These are phyloP conservation scores for Diaporthe destruens DNA, from an alignment of 2,329 filamentous ascomycete genomes.

Conservation along the genomic window DNA sequence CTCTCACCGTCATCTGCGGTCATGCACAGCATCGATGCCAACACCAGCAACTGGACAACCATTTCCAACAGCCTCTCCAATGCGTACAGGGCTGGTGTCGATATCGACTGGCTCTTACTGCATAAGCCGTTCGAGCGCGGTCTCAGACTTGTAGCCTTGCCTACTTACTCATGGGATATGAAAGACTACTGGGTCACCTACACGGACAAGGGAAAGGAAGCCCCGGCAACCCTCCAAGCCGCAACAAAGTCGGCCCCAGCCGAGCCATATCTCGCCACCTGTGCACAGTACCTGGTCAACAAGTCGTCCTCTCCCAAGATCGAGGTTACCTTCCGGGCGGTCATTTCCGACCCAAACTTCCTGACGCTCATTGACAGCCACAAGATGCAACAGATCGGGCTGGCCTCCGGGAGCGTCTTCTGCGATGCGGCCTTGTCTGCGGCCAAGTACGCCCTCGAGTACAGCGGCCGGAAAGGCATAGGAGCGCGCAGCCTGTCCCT, in stretches of 20 bases:
- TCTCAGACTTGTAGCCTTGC: slow-evolving; percentile 35
- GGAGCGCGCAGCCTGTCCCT: not conserved
- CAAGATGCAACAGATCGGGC: slow-evolving; percentile 35
- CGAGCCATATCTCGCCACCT: slow-evolving; percentile 2
- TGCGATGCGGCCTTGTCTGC: slow-evolving; percentile 37
- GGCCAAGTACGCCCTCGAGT: slow-evolving; percentile 35
- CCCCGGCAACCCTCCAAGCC: not conserved
- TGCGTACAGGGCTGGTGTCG: slow-evolving; percentile 32
- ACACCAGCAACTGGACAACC: slow-evolving; percentile 52
- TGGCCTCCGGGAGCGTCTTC: slow-evolving; percentile 39
- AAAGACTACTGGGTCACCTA: slow-evolving; percentile 39
- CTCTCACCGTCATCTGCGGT: slow-evolving; percentile 64
- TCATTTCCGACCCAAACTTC: slow-evolving; percentile 32
- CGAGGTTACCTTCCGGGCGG: slow-evolving; percentile 35
- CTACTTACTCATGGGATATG: slow-evolving; percentile 37
- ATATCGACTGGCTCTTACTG: slow-evolving; percentile 38
- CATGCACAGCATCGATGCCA: slow-evolving; percentile 67
- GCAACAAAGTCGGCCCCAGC: not conserved
- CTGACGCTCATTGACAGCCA: slow-evolving; percentile 36
- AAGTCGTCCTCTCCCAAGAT: slow-evolving; percentile 38
- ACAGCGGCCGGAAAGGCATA: not conserved
- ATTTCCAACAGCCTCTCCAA: slow-evolving; percentile 36
- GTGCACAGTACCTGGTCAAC: slow-evolving; percentile 37
- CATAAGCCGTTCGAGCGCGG: slow-evolving; percentile 30
- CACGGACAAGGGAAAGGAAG: not conserved